These are phyloP conservation scores for Teunomyces barrocoloradensis DNA, from an alignment of 805 yeast species.

Conservation along the genomic window DNA sequence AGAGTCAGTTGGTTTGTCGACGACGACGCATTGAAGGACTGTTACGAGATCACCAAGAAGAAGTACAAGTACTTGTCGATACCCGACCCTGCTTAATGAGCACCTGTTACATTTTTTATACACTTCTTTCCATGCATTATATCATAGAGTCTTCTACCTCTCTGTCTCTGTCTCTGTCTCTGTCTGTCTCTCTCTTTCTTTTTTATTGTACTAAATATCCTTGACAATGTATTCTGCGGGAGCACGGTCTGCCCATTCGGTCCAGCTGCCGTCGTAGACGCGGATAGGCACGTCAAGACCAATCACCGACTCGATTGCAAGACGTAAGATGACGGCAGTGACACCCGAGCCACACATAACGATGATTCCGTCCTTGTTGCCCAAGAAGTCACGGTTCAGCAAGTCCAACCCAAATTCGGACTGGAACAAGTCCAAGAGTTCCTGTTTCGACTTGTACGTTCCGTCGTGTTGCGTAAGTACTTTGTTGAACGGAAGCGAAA, in stretches of 20 bases:
- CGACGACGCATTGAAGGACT: slow-evolving; percentile 83
- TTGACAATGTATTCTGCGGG: slow-evolving; percentile 53
- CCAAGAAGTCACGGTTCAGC: slow-evolving; percentile 22
- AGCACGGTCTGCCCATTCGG: slow-evolving; percentile 81
- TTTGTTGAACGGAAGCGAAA: slow-evolving; percentile 69
- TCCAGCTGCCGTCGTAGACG: slow-evolving; percentile 80
- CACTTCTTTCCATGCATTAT: not conserved
- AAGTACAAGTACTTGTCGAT: slow-evolving; percentile 59
- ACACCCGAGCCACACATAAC: slow-evolving; percentile 97
- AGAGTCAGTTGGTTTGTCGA: slow-evolving; percentile 97
- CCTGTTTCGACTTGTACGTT: slow-evolving; percentile 46
- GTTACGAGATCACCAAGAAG: slow-evolving; percentile 64
- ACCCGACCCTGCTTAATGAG: slow-evolving; percentile 9
- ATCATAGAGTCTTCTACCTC: not conserved
- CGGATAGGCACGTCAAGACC: slow-evolving; percentile 36
- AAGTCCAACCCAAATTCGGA: slow-evolving; percentile 32
- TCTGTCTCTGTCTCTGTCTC: no score
- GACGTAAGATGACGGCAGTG: slow-evolving; percentile 78
- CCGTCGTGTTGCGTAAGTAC: slow-evolving; percentile 49
- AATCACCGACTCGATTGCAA: slow-evolving; percentile 52
- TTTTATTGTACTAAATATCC: slow-evolving; percentile 6
- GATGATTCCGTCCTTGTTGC: slow-evolving; percentile 60
- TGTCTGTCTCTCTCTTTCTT: not conserved
- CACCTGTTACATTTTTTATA: no score
- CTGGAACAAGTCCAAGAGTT: slow-evolving; percentile 46